phyloP scores from a whole-genome alignment of 495 filamentous ascomycete species.

The Neurospora sp. region DNA sequence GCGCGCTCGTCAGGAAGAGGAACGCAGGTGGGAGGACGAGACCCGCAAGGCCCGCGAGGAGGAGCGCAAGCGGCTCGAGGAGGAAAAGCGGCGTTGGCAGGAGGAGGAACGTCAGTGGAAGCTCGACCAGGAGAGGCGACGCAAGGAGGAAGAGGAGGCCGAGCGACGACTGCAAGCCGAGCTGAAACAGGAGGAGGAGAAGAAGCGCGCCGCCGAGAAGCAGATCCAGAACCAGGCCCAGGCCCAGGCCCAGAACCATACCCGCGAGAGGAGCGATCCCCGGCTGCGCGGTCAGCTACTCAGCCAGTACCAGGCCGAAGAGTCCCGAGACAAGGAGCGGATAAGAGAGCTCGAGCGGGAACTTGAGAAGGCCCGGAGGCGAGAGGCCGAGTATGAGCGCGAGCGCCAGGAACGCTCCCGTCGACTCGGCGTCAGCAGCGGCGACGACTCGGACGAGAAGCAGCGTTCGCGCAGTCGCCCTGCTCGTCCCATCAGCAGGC shows the following conservation, averaged over 20 bases:
- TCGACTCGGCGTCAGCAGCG: slow-evolving; percentile 20
- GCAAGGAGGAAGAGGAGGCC: slow-evolving; percentile 78
- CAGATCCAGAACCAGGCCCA: slow-evolving; percentile 57
- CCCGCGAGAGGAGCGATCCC: slow-evolving; percentile 48
- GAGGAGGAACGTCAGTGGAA: slow-evolving; percentile 65
- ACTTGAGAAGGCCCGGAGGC: slow-evolving; percentile 72
- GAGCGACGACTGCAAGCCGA: slow-evolving; percentile 35
- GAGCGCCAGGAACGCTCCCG: slow-evolving; percentile 57
- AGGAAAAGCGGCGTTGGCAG: slow-evolving; percentile 70
- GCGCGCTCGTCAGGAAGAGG: slow-evolving; percentile 56
- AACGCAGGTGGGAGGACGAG: slow-evolving; percentile 73
- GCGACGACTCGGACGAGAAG: slow-evolving; percentile 31
- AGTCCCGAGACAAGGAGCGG: slow-evolving; percentile 35
- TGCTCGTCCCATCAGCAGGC: slow-evolving; percentile 42
- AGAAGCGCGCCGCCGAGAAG: slow-evolving; percentile 60
- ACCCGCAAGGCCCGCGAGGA: slow-evolving; percentile 55
- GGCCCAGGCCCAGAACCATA: slow-evolving; percentile 54
- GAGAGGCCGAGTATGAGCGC: slow-evolving; percentile 74
- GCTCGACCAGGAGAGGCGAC: slow-evolving; percentile 65
- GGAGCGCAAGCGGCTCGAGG: slow-evolving; percentile 56
- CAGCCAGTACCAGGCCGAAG: slow-evolving; percentile 70
- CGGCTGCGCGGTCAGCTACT: slow-evolving; percentile 75
- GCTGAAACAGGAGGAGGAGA: slow-evolving; percentile 66
- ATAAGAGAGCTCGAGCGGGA: slow-evolving; percentile 79
- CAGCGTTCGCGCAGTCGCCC: slow-evolving; percentile 35